These are phyloP conservation scores for Mesostigma viride DNA, from an alignment of 139 green algal species.

Conservation along the genomic window DNA sequence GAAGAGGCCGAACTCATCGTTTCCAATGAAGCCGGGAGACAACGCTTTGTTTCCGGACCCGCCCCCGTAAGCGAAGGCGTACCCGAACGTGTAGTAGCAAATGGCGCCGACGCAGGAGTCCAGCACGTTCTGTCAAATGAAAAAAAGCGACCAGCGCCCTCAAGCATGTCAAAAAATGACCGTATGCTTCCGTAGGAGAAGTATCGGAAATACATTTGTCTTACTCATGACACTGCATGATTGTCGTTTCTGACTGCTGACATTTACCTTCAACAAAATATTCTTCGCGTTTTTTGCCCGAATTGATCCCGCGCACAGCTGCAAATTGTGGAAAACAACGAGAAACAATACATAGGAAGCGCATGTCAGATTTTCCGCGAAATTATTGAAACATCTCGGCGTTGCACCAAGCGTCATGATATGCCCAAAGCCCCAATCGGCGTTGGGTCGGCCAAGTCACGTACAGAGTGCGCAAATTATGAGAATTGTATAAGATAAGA, in stretches of 20 bases:
- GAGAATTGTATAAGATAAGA: neutral
- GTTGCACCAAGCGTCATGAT: neutral
- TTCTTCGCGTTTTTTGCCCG: conserved; percentile 66
- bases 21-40: conserved; percentile 42
- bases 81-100: conserved; percentile 38
- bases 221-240: too few relatives aligned
- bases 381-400: neutral
- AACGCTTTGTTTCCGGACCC: too few relatives aligned
- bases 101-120: conserved; percentile 50
- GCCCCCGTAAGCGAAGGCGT: conserved; percentile 43
- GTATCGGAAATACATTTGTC: too few relatives aligned
- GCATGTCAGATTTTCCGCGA: too few relatives aligned
- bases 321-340: neutral
- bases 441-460: neutral
- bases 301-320: conserved; percentile 55
- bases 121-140: conserved; percentile 59
- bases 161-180: too few relatives aligned
- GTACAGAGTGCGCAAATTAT: neutral
- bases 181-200: too few relatives aligned
- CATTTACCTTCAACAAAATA: conserved; percentile 65
- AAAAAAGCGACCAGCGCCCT: too few relatives aligned
- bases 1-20: conserved; percentile 32
- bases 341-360: neutral
- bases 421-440: neutral
- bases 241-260: too few relatives aligned